Percentiles rank a stretch among this genome's conserved stretches.
Conservation (phyloP, 1,284 basidiomycete species). For the Marasmius oreades region DNA sequence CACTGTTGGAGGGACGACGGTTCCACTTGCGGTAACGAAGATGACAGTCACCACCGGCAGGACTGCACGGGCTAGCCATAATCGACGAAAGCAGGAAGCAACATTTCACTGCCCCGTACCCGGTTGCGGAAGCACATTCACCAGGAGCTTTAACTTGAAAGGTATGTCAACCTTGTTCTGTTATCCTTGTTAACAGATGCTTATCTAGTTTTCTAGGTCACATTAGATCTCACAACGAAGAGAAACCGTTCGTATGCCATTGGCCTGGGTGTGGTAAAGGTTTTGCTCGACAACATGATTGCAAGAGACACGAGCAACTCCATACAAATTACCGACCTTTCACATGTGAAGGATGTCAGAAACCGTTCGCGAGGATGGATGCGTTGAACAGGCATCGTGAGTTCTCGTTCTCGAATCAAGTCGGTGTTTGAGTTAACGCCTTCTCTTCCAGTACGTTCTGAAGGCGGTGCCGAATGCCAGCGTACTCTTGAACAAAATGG, state of each 20-base stretch:
- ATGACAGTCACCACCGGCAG: conserved; percentile 70
- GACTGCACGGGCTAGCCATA: conserved; percentile 69
- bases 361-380: conserved; percentile 62
- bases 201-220: conserved; percentile 46
- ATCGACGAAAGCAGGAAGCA: conserved; percentile 69
- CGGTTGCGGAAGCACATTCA: conserved; percentile 81
- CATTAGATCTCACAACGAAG: conserved; percentile 79
- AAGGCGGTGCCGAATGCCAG: conserved; percentile 34
- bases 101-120: conserved; percentile 72
- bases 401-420: conserved; percentile 22
- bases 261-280: conserved; percentile 84
- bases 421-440: background rate
- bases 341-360: conserved; percentile 60
- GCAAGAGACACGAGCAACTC: conserved; percentile 72
- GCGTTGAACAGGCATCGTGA: conserved; percentile 59
- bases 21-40: conserved; percentile 36
- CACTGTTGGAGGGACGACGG: conserved; percentile 12
- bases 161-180: conserved; percentile 39
- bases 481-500: conserved; percentile 23
- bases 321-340: conserved; percentile 62
- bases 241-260: conserved; percentile 80
- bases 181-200: conserved; percentile 15
- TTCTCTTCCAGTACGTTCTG: conserved; percentile 27
- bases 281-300: conserved; percentile 83
- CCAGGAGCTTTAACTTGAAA: conserved; percentile 77